A percentile compares a stretch with the other conserved stretches of the same genome.
phyloP scores from a whole-genome alignment of 306 rosid genomes.

The Cicer judaicum region DNA sequence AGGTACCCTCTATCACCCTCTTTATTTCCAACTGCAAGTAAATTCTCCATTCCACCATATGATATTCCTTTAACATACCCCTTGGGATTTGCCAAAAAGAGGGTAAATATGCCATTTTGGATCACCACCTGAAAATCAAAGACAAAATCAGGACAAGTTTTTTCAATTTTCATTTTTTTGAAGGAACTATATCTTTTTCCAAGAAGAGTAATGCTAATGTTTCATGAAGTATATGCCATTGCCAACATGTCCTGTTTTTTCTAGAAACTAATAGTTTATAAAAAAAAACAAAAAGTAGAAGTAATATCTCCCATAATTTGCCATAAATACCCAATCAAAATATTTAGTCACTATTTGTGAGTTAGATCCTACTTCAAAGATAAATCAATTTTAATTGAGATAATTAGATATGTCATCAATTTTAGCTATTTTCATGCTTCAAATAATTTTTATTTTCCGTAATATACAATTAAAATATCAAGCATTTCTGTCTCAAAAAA shows the following conservation, averaged over 20 bases:
- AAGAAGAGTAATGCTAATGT: background rate
- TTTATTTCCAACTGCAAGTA: conserved; percentile 47
- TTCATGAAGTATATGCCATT: too few relatives aligned
- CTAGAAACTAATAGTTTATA: too few relatives aligned
- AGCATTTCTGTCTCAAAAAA: background rate
- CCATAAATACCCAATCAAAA: background rate
- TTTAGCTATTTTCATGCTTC: too few relatives aligned
- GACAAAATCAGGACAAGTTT: background rate
- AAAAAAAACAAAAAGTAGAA: too few relatives aligned
- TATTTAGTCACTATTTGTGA: background rate
- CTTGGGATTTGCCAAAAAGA: conserved; percentile 58
- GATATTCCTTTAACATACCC: conserved; percentile 65
- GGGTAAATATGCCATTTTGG: conserved; percentile 62
- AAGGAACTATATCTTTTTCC: background rate
- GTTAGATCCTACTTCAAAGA: background rate
- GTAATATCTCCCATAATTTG: too few relatives aligned
- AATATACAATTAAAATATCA: background rate
- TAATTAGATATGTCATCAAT: too few relatives aligned
- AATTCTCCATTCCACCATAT: conserved; percentile 53
- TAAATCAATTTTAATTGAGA: too few relatives aligned
- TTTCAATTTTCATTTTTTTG: too few relatives aligned
- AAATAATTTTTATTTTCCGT: too few relatives aligned
- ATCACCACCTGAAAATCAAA: conserved; percentile 58
- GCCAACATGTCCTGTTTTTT: too few relatives aligned
- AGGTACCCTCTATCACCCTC: conserved; percentile 64